phyloP scores from a whole-genome alignment of 805 yeast species.

The Hanseniaspora thailandica region DNA sequence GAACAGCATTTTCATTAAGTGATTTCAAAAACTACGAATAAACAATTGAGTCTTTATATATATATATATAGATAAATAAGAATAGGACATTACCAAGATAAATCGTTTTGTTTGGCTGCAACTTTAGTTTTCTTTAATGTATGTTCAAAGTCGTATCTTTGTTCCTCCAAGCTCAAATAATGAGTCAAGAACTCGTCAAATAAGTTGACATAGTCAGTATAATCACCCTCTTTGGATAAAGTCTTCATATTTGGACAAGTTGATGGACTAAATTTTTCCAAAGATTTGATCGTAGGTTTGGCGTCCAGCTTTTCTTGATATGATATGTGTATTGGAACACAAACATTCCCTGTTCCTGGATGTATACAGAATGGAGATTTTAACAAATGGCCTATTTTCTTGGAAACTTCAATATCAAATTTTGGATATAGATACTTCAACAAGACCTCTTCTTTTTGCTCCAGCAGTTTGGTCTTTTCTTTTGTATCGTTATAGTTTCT shows the following conservation, averaged over 20 bases:
- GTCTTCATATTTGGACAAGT: constrained; percentile 9
- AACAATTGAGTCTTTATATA: not conserved
- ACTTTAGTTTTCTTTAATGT: not conserved
- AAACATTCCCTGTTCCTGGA: constrained; percentile 88
- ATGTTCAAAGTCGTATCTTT: constrained; percentile 1
- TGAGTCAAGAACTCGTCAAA: constrained; percentile 4
- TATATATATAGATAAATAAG: not conserved
- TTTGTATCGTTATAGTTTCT: constrained; percentile 13
- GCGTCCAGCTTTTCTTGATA: not conserved
- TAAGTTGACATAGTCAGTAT: constrained; percentile 1
- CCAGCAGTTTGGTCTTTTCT: constrained; percentile 11
- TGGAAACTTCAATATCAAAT: constrained; percentile 84
- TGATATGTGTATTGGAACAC: constrained; percentile 55
- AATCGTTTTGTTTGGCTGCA: not conserved
- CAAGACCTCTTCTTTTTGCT: constrained; percentile 59
- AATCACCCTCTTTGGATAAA: not conserved
- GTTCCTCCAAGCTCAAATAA: not conserved
- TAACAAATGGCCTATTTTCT: constrained; percentile 77
- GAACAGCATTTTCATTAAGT: constrained; percentile 14
- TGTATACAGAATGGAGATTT: constrained; percentile 96
- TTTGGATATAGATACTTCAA: constrained; percentile 78
- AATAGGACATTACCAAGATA: not conserved
- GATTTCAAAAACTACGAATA: constrained; percentile 12
- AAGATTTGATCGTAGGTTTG: not conserved
- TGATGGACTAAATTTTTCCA: constrained; percentile 6